phyloP scores from a whole-genome alignment of 2,329 filamentous ascomycete species.

The Dendrostoma leiphaemia region DNA sequence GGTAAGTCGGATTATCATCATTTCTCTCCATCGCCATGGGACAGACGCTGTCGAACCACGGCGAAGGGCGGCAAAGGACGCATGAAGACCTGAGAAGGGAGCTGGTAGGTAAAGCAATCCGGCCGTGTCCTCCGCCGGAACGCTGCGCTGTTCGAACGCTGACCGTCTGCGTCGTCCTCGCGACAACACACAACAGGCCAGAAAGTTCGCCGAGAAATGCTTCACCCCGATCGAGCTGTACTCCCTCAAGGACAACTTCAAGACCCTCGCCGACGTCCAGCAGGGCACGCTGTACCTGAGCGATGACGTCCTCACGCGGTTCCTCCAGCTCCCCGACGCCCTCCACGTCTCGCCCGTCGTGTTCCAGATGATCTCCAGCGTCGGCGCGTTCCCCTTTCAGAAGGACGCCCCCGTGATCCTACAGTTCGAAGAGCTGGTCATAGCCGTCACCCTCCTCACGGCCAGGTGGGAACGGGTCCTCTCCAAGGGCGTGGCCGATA shows the following conservation, averaged over 20 bases:
- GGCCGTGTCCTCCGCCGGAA: neutral
- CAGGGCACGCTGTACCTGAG: constrained; percentile 64
- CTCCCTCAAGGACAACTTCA: constrained; percentile 72
- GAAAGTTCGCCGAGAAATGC: constrained; percentile 66
- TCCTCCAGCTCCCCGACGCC: constrained; percentile 71
- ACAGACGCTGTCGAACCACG: constrained; percentile 10
- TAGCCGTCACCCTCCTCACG: constrained; percentile 71
- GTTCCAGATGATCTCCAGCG: constrained; percentile 69
- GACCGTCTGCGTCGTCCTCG: constrained; percentile 11
- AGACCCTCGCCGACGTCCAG: constrained; percentile 63
- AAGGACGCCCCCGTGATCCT: constrained; percentile 68
- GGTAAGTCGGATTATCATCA: too few relatives aligned
- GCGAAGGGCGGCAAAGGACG: constrained; percentile 32
- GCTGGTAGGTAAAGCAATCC: constrained; percentile 39
- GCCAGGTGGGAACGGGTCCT: constrained; percentile 66
- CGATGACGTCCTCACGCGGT: constrained; percentile 68
- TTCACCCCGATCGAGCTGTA: constrained; percentile 72
- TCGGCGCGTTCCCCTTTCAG: constrained; percentile 73
- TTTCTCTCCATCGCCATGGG: too few relatives aligned
- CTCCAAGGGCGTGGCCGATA: constrained; percentile 53
- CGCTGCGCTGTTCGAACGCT: neutral
- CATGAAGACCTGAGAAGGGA: constrained; percentile 50
- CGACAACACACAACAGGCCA: constrained; percentile 45
- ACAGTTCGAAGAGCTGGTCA: constrained; percentile 67
- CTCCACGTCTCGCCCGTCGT: constrained; percentile 65